Conservation (phyloP, 208 protist genomes). For the Eutreptiella sp. region DNA sequence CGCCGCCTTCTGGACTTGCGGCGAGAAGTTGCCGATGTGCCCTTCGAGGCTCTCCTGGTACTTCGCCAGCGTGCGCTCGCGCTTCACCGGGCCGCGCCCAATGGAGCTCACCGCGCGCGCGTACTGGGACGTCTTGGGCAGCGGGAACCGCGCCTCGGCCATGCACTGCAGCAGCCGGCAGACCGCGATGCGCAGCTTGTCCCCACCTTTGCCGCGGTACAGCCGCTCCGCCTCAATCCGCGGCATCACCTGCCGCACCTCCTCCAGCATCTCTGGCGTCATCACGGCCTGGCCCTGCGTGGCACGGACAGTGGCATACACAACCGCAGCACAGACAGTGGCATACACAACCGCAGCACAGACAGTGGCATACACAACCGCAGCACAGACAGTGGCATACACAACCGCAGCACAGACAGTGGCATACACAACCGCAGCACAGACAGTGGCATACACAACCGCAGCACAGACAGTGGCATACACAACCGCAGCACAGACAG, state of each 20-base stretch:
- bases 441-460: too few species aligned
- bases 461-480: too few species aligned
- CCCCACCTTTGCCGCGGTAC: conserved; percentile 86
- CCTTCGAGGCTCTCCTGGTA: conserved; percentile 75
- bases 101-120: conserved; percentile 44
- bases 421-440: too few species aligned
- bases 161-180: conserved; percentile 73
- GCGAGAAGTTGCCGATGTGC: conserved; percentile 72
- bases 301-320: too few species aligned
- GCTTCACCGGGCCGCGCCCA: conserved; percentile 32
- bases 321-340: too few species aligned
- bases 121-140: conserved; percentile 56
- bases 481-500: too few species aligned
- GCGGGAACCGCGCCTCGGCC: conserved; percentile 45
- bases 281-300: not conserved
- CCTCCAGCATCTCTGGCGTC: conserved; percentile 39
- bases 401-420: too few species aligned
- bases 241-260: conserved; percentile 51
- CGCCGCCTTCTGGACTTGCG: conserved; percentile 64
- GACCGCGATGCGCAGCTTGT: conserved; percentile 76
- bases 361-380: too few species aligned
- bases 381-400: too few species aligned
- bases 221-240: conserved; percentile 77
- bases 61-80: conserved; percentile 49
- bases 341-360: too few species aligned